Evolutionary conservation across 352 stramenopile genomes (phyloP).

Genomic region (Aphanomyces invadans): DNA sequence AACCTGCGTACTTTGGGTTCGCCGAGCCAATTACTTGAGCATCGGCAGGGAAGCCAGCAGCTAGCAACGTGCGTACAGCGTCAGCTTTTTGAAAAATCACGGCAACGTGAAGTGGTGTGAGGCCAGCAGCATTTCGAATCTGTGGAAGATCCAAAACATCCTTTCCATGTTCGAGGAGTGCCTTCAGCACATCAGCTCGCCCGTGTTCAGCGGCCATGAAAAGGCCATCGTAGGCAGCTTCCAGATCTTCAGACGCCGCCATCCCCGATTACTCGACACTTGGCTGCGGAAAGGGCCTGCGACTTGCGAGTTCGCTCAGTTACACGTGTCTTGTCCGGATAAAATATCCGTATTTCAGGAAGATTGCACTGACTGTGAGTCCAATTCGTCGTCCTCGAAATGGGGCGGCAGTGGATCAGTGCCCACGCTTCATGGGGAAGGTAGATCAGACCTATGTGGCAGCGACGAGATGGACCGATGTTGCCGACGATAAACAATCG

Average conservation of each 20-base stretch:
- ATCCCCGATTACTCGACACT: background rate
- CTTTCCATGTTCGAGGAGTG: conserved; percentile 57
- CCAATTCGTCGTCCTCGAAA: background rate
- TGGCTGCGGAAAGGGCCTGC: background rate
- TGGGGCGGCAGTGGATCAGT: too few relatives aligned
- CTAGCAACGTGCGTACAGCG: conserved; percentile 65
- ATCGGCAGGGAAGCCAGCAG: conserved; percentile 63
- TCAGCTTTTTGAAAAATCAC: conserved; percentile 67
- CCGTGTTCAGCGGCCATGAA: conserved; percentile 77
- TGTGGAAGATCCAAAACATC: conserved; percentile 47
- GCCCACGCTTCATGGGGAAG: too few relatives aligned
- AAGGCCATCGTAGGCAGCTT: conserved; percentile 70
- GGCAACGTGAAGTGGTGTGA: conserved; percentile 69
- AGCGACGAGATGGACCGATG: too few relatives aligned
- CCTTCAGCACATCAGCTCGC: conserved; percentile 77
- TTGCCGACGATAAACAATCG: too few relatives aligned
- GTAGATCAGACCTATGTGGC: too few relatives aligned
- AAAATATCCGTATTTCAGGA: background rate
- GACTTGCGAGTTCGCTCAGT: background rate
- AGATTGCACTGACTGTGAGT: background rate
- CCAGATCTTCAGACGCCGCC: conserved; percentile 29
- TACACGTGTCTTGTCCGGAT: conserved; percentile 13
- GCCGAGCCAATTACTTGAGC: conserved; percentile 30
- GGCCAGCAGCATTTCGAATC: conserved; percentile 51
- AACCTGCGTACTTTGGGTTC: conserved; percentile 24